Evolutionary conservation across 2,329 filamentous ascomycete species (phyloP).

Genomic region (Myriangium duriaei): DNA sequence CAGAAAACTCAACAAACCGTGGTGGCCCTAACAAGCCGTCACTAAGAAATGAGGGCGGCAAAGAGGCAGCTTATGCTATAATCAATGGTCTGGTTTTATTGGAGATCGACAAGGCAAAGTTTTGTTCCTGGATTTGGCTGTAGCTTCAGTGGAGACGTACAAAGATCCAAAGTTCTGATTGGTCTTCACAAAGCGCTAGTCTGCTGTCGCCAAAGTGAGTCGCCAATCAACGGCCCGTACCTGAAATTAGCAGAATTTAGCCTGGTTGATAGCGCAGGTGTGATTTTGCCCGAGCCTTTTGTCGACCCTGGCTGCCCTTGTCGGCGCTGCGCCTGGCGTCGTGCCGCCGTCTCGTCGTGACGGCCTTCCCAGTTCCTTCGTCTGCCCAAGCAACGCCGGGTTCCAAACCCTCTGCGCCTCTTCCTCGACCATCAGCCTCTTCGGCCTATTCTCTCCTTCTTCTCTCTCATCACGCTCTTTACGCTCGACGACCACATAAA

Average conservation of each 20-base stretch:
- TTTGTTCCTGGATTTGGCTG: background rate
- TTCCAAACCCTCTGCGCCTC: constrained; percentile 1
- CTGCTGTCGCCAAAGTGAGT: background rate
- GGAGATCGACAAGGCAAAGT: background rate
- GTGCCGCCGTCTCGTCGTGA: background rate
- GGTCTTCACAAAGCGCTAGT: too few species aligned
- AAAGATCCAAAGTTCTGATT: too few species aligned
- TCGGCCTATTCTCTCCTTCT: constrained; percentile 2
- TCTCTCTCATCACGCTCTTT: constrained; percentile 15
- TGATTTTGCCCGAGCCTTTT: background rate
- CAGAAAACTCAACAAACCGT: too few species aligned
- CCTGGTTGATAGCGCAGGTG: background rate
- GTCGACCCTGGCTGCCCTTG: too few species aligned
- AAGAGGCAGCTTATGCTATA: too few species aligned
- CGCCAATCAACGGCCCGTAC: background rate
- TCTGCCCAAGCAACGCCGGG: background rate
- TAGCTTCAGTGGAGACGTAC: background rate
- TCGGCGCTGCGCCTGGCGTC: too few species aligned
- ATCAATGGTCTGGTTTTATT: too few species aligned
- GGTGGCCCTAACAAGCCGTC: too few species aligned
- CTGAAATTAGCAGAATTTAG: background rate
- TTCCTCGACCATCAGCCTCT: constrained; percentile 1
- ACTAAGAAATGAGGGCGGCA: too few species aligned
- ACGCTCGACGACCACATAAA: background rate
- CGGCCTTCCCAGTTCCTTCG: background rate